Percentiles rank a stretch among this genome's conserved stretches.
These are phyloP conservation scores for Globisporangium abappressorium DNA, from an alignment of 352 stramenopile species.

Conservation along the genomic window DNA sequence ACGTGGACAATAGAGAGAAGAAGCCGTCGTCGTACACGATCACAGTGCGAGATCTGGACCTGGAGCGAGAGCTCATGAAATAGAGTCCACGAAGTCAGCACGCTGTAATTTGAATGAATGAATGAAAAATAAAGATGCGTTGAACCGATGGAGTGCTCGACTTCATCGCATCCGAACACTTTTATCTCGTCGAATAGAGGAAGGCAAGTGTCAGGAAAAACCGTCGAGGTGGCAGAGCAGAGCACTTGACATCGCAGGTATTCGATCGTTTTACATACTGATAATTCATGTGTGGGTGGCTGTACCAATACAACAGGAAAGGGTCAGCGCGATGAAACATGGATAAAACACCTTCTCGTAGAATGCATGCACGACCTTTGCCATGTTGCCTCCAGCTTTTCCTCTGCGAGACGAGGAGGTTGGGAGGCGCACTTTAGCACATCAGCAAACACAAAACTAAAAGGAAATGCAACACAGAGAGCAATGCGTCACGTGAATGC, in stretches of 20 bases:
- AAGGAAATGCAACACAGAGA: background rate
- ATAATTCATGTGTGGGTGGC: no score
- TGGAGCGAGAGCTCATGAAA: conserved; percentile 81
- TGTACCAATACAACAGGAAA: no score
- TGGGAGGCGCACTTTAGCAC: background rate
- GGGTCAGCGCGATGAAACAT: no score
- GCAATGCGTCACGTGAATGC: background rate
- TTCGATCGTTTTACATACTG: no score
- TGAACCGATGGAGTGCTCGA: background rate
- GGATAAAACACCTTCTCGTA: background rate
- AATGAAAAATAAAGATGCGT: background rate
- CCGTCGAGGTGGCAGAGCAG: no score
- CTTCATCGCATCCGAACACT: no score
- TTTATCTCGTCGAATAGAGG: no score
- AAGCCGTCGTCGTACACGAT: conserved; percentile 37
- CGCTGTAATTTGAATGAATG: background rate
- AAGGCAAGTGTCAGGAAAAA: no score
- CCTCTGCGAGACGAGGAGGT: background rate
- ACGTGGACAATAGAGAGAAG: conserved; percentile 23
- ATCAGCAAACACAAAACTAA: background rate
- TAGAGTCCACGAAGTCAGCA: conserved; percentile 5
- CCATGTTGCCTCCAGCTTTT: background rate
- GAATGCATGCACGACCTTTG: background rate
- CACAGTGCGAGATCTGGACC: conserved; percentile 74
- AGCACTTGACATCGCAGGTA: no score